Evolutionary conservation across 1,284 basidiomycete species (phyloP), one percentile per base, ranked within the genome.

Genomic region (Chondrostereum purpureum): DNA sequence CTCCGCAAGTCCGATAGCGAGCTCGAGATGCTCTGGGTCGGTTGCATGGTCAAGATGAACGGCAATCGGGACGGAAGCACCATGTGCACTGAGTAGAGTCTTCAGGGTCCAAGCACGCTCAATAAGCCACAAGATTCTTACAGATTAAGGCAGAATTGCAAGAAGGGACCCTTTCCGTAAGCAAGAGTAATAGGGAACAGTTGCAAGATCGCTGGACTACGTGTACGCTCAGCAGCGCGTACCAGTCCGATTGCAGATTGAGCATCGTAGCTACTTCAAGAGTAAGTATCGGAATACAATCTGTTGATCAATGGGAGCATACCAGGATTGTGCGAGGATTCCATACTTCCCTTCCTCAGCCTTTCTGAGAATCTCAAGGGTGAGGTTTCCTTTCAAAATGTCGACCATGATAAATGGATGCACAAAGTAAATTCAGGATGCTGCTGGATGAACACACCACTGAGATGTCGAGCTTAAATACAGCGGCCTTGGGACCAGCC

Each of bases 11-110:
- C 62, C 59, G 3, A 75, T 55, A 0, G 69, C 71, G 19, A 73
- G 65, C 50, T 75, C 70, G 13, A 75, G 54, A 48, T 75, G 70
- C 37, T 71, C 69, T 0, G 63, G 62, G 45, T 73, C 69, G 5
- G 70, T 73, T 4, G 73, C 73, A 52, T 74, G 71, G 52, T 73
- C 73, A 11, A 75, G 63, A 52, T 74, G 68, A 13, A 75, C 70
- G 0, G 72, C 62, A 41, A 75, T 72, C 0, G 72, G 72, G 1
- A 74, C 72, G 16, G 68, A 68, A 13, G 72, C 70, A 44, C 67
- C 60, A 41, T 69, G 69, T 3, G 71, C 70, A 31, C 70, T 63
- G 45, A n/a, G n/a, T n/a, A n/a, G n/a, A n/a, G n/a, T n/a, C n/a
- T n/a, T n/a, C n/a, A n/a, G n/a, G n/a, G n/a, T n/a, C n/a, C n/a